Base-by-base conservation (phyloP, 805 yeast species). In the Zygosaccharomyces pseudorouxii region DNA sequence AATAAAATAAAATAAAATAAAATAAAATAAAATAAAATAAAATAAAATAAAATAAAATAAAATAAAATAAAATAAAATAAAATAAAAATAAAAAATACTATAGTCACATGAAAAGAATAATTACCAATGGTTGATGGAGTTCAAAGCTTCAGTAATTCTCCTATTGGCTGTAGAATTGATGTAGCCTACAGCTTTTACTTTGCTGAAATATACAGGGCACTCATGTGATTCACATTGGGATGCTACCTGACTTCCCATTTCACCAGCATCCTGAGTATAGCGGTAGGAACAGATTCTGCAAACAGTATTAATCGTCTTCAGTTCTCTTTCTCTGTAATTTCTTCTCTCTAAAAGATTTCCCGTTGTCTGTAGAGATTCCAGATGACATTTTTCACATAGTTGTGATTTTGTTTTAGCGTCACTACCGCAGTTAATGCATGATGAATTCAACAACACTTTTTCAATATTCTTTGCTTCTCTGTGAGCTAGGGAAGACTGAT, bases 201-300 rank as follows among this genome's bases (percentile, higher is more conserved):
- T 71, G 6, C 78, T 71, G 58, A 74, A 86, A 58, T 74, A 86
- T 0, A 81, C 68, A 0, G 81, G 74, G 60, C 95, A 87, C 57
- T 82, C 89, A 30, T 74, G 75, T 39, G 87, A 84, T 5, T 65
- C 68, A 60, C 95, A 87, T 1, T 56, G 48, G 12, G 27, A 27
- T 1, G 68, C 54, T 1, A 68, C 63, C 1, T 66, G 61, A 4
- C 62, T 66, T n/a, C 65, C 57, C 2, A 61, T 35, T 4, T 59
- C 47, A 3, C 67, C 64, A 4, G 64, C 57, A 35, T 63, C 61
- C 11, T 52, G 50, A 9, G 57, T 51, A 35, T 58, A 58, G 16
- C 55, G 54, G 39, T 53, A 60, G 8, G 70, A 58, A 52, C 79
- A 73, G 1, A 56, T 55, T 23, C 70, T 59, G 49, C 80, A 77